These are phyloP conservation scores for Talaromyces amestolkiae DNA, from an alignment of 2,329 filamentous ascomycete genomes.

Conservation along the genomic window DNA sequence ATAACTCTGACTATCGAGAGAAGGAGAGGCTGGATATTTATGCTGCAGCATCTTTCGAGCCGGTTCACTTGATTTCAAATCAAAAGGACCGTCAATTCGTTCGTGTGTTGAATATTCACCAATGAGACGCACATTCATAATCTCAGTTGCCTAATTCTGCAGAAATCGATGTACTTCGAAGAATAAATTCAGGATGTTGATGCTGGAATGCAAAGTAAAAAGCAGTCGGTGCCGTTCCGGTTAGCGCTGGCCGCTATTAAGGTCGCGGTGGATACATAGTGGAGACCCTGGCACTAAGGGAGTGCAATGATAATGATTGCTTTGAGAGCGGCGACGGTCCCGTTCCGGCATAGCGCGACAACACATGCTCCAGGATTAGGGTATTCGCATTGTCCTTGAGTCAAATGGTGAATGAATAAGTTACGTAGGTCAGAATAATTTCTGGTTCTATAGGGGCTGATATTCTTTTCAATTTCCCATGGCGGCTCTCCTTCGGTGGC, in stretches of 20 bases:
- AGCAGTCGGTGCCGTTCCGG: conserved; percentile 12
- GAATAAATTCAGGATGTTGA: neutral
- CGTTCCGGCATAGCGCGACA: neutral
- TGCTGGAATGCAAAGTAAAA: neutral
- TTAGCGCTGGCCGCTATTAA: conserved; percentile 3
- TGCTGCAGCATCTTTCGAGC: neutral
- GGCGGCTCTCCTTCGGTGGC: neutral
- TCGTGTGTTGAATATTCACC: neutral
- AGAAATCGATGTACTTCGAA: neutral
- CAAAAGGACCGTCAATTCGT: neutral
- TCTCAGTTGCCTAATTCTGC: neutral
- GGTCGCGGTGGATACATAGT: too few relatives aligned
- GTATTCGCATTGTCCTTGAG: neutral
- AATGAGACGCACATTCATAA: neutral
- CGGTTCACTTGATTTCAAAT: neutral
- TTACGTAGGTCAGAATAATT: too few relatives aligned
- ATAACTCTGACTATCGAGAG: neutral
- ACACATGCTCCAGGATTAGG: neutral
- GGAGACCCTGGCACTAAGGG: too few relatives aligned
- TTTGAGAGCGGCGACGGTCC: neutral
- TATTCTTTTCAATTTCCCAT: neutral
- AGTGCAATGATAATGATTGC: neutral
- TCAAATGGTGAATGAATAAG: too few relatives aligned
- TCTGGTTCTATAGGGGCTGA: neutral
- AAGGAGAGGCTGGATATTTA: neutral